phyloP scores from a whole-genome alignment of 1,284 basidiomycete genomes.

The Porodaedalea pini region DNA sequence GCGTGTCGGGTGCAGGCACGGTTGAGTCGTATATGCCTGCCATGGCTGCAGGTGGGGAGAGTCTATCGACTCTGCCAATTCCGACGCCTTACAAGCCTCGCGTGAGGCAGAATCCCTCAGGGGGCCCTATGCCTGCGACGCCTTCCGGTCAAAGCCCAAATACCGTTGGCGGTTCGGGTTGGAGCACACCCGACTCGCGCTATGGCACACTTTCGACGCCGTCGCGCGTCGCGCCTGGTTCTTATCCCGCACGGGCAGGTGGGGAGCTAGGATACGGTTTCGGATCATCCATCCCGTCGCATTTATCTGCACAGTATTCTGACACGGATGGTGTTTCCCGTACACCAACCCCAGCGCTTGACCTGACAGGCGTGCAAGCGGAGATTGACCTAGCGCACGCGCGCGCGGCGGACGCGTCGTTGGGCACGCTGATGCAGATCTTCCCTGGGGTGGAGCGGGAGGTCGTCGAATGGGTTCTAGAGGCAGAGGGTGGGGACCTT shows the following conservation, averaged over 20 bases:
- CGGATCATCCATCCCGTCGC: conserved; percentile 25
- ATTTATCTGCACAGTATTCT: conserved; percentile 18
- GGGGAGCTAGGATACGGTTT: background rate
- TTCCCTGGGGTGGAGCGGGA: conserved; percentile 81
- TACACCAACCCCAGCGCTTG: conserved; percentile 66
- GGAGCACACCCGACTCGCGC: conserved; percentile 12
- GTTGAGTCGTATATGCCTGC: conserved; percentile 39
- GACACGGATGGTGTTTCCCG: conserved; percentile 45
- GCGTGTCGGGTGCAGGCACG: conserved; percentile 17
- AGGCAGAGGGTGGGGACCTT: conserved; percentile 84
- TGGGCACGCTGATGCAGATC: conserved; percentile 78
- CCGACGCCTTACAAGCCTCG: conserved; percentile 75
- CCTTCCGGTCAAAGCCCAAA: conserved; percentile 14
- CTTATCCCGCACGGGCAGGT: conserved; percentile 3
- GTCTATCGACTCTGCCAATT: conserved; percentile 35
- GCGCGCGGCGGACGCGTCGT: conserved; percentile 59
- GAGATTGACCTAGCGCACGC: conserved; percentile 73
- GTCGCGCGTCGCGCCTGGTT: conserved; percentile 9
- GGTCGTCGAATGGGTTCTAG: conserved; percentile 81
- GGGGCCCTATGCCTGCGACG: conserved; percentile 26
- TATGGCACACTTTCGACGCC: conserved; percentile 10
- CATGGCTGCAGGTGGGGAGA: conserved; percentile 28
- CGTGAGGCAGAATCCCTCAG: conserved; percentile 46
- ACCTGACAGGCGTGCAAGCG: conserved; percentile 67
- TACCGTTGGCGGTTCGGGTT: conserved; percentile 6